phyloP scores from a whole-genome alignment of 1,139 yeast genomes.

The Arxiozyma slooffiae region DNA sequence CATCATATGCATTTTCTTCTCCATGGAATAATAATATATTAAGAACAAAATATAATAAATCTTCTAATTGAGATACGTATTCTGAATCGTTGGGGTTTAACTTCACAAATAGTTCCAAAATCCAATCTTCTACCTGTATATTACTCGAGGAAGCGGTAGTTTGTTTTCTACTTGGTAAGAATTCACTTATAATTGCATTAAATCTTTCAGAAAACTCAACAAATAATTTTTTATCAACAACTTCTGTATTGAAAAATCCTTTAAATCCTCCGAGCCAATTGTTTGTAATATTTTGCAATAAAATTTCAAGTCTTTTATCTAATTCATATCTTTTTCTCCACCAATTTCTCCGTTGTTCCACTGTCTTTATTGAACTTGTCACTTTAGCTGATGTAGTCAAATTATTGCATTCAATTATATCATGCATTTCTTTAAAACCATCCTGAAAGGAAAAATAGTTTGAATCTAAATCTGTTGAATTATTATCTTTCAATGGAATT shows the following conservation, averaged over 20 bases:
- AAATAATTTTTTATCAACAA: slow-evolving; percentile 28
- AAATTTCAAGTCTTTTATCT: slow-evolving; percentile 45
- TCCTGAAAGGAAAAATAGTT: slow-evolving; percentile 38
- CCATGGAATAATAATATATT: slow-evolving; percentile 58
- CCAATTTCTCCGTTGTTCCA: slow-evolving; percentile 62
- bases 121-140: slow-evolving; percentile 41
- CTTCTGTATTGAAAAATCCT: slow-evolving; percentile 43
- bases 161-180: slow-evolving; percentile 34
- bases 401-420: slow-evolving; percentile 53
- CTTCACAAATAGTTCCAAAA: slow-evolving; percentile 45
- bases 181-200: slow-evolving; percentile 29
- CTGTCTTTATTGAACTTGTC: slow-evolving; percentile 39
- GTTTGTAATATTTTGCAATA: slow-evolving; percentile 52
- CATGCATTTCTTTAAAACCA: slow-evolving; percentile 38
- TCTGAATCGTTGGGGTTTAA: slow-evolving; percentile 31
- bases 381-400: slow-evolving; percentile 45
- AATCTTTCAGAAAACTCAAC: slow-evolving; percentile 35
- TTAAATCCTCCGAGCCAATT: slow-evolving; percentile 78
- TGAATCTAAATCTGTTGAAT: slow-evolving; percentile 39
- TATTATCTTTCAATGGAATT: slow-evolving; percentile 50
- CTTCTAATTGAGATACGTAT: slow-evolving; percentile 44
- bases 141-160: slow-evolving; percentile 15
- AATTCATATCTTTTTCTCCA: slow-evolving; percentile 61
- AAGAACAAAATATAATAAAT: slow-evolving; percentile 51
- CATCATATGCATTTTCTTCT: slow-evolving; percentile 53